Percentiles rank a stretch among this genome's conserved stretches.
phyloP scores from a whole-genome alignment of 257 asterid genomes.

The Penstemon newberryi region DNA sequence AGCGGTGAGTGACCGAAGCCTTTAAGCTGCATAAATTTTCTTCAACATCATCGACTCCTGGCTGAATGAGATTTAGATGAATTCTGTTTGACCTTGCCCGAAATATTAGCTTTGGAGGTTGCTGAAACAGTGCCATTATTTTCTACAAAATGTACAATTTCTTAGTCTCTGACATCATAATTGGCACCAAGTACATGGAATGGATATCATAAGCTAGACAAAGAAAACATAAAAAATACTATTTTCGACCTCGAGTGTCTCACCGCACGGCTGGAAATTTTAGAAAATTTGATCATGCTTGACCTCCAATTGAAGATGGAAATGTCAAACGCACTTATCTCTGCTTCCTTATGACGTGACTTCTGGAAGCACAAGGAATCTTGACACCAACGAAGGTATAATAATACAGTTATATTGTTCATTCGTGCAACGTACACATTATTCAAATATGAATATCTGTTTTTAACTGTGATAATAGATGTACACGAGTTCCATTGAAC shows the following conservation, averaged over 20 bases:
- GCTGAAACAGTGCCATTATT: too few species aligned
- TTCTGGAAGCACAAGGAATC: background rate
- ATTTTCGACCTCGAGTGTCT: too few species aligned
- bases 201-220: too few species aligned
- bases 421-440: background rate
- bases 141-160: too few species aligned
- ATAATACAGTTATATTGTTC: background rate
- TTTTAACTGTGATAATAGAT: background rate
- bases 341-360: background rate
- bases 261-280: too few species aligned
- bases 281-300: background rate
- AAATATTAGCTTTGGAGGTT: too few species aligned
- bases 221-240: too few species aligned
- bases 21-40: slow-evolving; percentile 30
- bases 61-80: slow-evolving; percentile 9
- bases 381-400: background rate
- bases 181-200: too few species aligned
- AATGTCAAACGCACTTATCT: background rate
- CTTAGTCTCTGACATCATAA: too few species aligned
- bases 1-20: slow-evolving; percentile 12
- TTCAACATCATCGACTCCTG: slow-evolving; percentile 21
- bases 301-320: background rate
- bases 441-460: background rate
- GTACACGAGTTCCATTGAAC: background rate
- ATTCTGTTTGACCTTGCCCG: too few species aligned